A percentile compares a stretch with the other conserved stretches of the same genome.
phyloP scores from a whole-genome alignment of 345 rosid genomes.

The Linum usitatissimum region DNA sequence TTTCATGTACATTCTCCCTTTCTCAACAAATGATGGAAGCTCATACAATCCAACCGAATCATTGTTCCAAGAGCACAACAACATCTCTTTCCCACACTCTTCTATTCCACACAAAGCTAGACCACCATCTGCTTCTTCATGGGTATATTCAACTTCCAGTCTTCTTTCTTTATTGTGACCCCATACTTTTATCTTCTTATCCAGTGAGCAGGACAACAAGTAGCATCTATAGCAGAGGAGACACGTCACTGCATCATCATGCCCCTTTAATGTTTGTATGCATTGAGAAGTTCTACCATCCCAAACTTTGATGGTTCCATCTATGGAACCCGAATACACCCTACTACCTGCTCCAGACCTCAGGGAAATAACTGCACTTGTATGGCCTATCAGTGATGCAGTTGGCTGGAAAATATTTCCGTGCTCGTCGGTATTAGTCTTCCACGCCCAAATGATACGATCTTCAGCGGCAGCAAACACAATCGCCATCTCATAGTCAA shows the following conservation, averaged over 20 bases:
- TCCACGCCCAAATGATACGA: conserved; percentile 2
- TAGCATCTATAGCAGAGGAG: conserved; percentile 8
- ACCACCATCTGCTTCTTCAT: conserved; percentile 4
- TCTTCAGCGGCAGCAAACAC: background rate
- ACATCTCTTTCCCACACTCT: background rate
- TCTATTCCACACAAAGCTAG: conserved; percentile 9
- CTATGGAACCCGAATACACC: conserved; percentile 15
- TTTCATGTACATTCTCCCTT: conserved; percentile 5
- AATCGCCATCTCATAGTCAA: no score
- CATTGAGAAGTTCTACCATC: conserved; percentile 5
- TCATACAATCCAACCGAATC: conserved; percentile 6
- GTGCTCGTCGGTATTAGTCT: background rate
- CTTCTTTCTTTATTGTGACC: background rate
- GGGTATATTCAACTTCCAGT: conserved; percentile 10
- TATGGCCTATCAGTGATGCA: conserved; percentile 4
- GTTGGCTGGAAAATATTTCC: no score
- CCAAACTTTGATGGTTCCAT: conserved; percentile 11
- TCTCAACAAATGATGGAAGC: conserved; percentile 6
- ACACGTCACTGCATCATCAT: conserved; percentile 13
- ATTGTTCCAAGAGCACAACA: background rate
- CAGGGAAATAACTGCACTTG: conserved; percentile 2
- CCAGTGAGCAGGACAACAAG: conserved; percentile 12
- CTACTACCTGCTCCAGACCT: background rate
- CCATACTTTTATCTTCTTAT: conserved; percentile 8
- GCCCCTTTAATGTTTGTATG: conserved; percentile 2